phyloP scores from a whole-genome alignment of 805 yeast genomes.

The Wickerhamiella domercqiae region DNA sequence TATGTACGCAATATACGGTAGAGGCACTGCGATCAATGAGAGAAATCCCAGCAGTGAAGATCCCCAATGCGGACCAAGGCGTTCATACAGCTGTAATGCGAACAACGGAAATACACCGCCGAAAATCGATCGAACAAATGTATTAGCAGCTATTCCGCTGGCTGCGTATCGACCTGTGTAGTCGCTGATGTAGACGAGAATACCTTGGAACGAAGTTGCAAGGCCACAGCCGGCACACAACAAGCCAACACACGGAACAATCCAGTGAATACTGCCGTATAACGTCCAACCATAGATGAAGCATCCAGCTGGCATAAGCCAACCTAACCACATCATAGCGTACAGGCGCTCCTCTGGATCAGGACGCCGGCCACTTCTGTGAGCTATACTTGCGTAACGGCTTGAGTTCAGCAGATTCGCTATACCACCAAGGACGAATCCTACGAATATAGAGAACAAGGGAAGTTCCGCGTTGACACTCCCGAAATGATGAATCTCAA shows the following conservation, averaged over 20 bases:
- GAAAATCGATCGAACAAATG: conserved; percentile 36
- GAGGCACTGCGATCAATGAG: conserved; percentile 29
- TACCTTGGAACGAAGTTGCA: conserved; percentile 43
- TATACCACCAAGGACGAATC: conserved; percentile 28
- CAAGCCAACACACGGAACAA: conserved; percentile 35
- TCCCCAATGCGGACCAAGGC: conserved; percentile 42
- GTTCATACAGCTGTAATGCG: conserved; percentile 41
- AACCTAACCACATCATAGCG: conserved; percentile 28
- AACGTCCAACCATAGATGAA: conserved; percentile 48
- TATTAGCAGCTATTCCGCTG: conserved; percentile 44
- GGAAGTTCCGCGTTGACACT: conserved; percentile 34
- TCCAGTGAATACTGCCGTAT: conserved; percentile 35
- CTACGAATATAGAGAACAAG: conserved; percentile 33
- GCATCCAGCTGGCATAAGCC: conserved; percentile 35
- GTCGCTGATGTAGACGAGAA: conserved; percentile 47
- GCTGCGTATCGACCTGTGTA: conserved; percentile 45
- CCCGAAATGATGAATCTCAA: conserved; percentile 34
- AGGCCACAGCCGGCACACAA: conserved; percentile 38
- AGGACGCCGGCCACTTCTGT: conserved; percentile 4
- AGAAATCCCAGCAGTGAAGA: conserved; percentile 34
- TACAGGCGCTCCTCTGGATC: background rate
- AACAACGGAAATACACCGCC: conserved; percentile 52
- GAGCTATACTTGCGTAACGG: conserved; percentile 33
- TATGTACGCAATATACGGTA: conserved; percentile 39
- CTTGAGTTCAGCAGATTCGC: conserved; percentile 12